Conservation (phyloP, 169 alveolate genomes). For the Theileria orientalis region DNA sequence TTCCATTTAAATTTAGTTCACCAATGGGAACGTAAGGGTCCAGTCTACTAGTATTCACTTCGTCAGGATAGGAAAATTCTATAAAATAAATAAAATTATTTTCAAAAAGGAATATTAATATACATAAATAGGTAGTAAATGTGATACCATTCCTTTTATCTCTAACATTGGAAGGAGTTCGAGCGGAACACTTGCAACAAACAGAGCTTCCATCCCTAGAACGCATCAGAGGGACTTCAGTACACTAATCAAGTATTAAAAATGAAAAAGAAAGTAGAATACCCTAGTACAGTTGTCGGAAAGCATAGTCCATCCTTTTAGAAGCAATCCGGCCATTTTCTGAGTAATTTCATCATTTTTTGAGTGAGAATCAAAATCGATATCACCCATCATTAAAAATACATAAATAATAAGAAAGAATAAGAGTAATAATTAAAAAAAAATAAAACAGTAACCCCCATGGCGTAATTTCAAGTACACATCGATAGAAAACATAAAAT, state of each 20-base stretch:
- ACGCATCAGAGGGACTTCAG: constrained; percentile 65
- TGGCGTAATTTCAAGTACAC: constrained; percentile 17
- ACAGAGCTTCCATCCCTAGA: constrained; percentile 31
- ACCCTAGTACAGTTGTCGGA: constrained; percentile 54
- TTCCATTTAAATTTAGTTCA: constrained; percentile 21
- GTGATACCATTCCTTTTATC: neutral
- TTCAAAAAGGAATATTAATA: neutral
- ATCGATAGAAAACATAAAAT: neutral
- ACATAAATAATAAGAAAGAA: neutral
- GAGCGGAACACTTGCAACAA: constrained; percentile 48
- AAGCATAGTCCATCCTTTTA: constrained; percentile 66
- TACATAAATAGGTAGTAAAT: neutral
- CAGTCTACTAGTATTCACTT: neutral
- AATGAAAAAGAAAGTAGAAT: neutral
- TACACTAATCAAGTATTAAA: constrained; percentile 37
- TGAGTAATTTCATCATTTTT: constrained; percentile 34
- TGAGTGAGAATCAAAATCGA: constrained; percentile 14
- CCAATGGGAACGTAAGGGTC: constrained; percentile 1
- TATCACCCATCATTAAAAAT: neutral
- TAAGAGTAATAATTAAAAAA: neutral
- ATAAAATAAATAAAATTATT: neutral
- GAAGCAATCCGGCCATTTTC: constrained; percentile 51
- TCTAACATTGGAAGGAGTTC: constrained; percentile 2
- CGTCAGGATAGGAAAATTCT: neutral
- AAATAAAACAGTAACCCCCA: constrained; percentile 8